Percentiles rank a stretch among this genome's conserved stretches.
These are phyloP conservation scores for Suillus lakei DNA, from an alignment of 768 basidiomycete species.

Conservation along the genomic window DNA sequence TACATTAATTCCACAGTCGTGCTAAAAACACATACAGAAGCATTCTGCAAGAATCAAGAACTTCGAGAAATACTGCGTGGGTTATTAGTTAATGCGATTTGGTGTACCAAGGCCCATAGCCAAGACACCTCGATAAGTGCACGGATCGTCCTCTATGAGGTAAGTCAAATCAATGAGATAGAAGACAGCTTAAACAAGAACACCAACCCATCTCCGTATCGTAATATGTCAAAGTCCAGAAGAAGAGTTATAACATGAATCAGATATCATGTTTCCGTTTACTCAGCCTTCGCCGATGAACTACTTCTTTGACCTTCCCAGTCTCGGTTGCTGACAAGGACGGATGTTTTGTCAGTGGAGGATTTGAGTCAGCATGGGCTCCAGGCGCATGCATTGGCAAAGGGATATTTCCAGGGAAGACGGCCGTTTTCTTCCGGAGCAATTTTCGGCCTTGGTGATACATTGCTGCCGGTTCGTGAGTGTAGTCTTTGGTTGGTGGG, in stretches of 20 bases:
- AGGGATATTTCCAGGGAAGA: conserved; percentile 28
- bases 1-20: background rate
- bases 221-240: conserved; percentile 9
- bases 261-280: conserved; percentile 34
- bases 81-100: conserved; percentile 15
- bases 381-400: conserved; percentile 30
- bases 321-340: conserved; percentile 20
- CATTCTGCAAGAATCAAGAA: background rate
- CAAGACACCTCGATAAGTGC: conserved; percentile 4
- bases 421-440: conserved; percentile 28
- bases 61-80: conserved; percentile 5
- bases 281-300: conserved; percentile 37
- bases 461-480: conserved; percentile 14
- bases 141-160: conserved; percentile 17
- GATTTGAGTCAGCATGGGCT: conserved; percentile 16
- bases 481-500: conserved; percentile 3
- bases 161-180: conserved; percentile 17
- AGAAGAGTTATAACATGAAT: conserved; percentile 18
- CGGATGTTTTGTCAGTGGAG: conserved; percentile 13
- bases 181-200: conserved; percentile 26
- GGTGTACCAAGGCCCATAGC: conserved; percentile 1
- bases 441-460: conserved; percentile 22
- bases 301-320: conserved; percentile 27
- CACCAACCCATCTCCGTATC: conserved; percentile 25
- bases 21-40: conserved; percentile 1